Evolutionary conservation across 305 asterid genomes (phyloP).

Genomic region (Plantago lanceolata): DNA sequence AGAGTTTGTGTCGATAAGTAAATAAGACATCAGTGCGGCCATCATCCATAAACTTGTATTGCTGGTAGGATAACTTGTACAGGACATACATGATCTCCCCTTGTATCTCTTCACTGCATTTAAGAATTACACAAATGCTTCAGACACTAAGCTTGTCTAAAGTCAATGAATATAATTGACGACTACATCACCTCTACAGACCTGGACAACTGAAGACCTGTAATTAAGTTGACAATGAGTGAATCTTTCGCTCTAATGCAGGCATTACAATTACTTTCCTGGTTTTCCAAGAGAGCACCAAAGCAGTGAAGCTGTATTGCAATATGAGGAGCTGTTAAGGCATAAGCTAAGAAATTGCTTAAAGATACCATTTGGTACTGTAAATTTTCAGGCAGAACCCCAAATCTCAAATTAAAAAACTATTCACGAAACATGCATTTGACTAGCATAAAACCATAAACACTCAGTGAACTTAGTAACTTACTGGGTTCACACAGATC

Average conservation of each 20-base stretch:
- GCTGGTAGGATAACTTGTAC: slow-evolving; percentile 57
- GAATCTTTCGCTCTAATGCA: slow-evolving; percentile 56
- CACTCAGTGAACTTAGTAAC: too few species aligned
- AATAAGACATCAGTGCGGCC: slow-evolving; percentile 41
- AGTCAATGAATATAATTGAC: slow-evolving; percentile 15
- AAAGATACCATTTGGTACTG: neutral
- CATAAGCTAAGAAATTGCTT: slow-evolving; percentile 8
- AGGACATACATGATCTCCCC: slow-evolving; percentile 89
- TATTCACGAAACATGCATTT: neutral
- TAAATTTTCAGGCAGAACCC: slow-evolving; percentile 11
- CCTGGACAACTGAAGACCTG: slow-evolving; percentile 89
- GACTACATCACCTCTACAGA: slow-evolving; percentile 33
- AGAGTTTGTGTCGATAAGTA: slow-evolving; percentile 56
- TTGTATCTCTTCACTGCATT: slow-evolving; percentile 74
- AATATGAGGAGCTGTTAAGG: slow-evolving; percentile 18
- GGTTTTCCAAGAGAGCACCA: slow-evolving; percentile 72
- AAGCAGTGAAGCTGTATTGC: slow-evolving; percentile 83
- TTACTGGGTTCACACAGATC: too few species aligned
- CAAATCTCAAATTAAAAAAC: neutral
- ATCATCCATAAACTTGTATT: slow-evolving; percentile 41
- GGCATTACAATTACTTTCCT: slow-evolving; percentile 43
- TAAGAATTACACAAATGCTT: slow-evolving; percentile 23
- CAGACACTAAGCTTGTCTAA: slow-evolving; percentile 18
- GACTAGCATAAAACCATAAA: too few species aligned
- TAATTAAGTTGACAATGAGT: slow-evolving; percentile 66